phyloP scores from a whole-genome alignment of 129 eudicot genomes.

The Arctium minus region DNA sequence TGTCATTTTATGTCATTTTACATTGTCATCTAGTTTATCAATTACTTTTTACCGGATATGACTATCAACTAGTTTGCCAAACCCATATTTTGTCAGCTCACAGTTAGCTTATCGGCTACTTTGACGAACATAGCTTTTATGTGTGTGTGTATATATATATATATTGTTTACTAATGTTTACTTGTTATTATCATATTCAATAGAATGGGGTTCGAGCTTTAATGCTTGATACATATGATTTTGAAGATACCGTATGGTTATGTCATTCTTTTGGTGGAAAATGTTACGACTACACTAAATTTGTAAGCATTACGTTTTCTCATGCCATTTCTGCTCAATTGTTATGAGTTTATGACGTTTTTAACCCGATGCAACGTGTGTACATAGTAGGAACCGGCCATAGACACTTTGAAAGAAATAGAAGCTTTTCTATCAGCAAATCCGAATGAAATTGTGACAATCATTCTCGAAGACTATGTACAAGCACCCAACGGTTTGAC shows the following conservation, averaged over 20 bases:
- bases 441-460: slow-evolving; percentile 80
- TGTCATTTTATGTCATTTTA: neutral
- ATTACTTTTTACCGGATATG: neutral
- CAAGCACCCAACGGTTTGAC: slow-evolving; percentile 75
- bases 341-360: neutral
- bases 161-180: neutral
- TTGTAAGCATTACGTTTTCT: slow-evolving; percentile 45
- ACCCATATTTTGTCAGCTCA: neutral
- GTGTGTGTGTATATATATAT: neutral
- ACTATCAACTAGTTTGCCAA: neutral
- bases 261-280: slow-evolving; percentile 92
- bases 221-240: slow-evolving; percentile 93
- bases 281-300: slow-evolving; percentile 73
- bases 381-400: slow-evolving; percentile 53
- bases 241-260: slow-evolving; percentile 73
- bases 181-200: neutral
- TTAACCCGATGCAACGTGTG: slow-evolving; percentile 5
- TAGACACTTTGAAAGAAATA: slow-evolving; percentile 65
- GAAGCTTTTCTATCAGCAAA: slow-evolving; percentile 72
- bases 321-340: neutral
- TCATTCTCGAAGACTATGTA: slow-evolving; percentile 91
- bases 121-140: neutral
- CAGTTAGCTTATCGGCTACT: neutral
- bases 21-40: neutral
- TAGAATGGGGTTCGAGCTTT: slow-evolving; percentile 94